Percentiles rank a stretch among this genome's conserved stretches.
Evolutionary conservation across 768 basidiomycete genomes (phyloP).

Genomic region (Trametes cubensis): DNA sequence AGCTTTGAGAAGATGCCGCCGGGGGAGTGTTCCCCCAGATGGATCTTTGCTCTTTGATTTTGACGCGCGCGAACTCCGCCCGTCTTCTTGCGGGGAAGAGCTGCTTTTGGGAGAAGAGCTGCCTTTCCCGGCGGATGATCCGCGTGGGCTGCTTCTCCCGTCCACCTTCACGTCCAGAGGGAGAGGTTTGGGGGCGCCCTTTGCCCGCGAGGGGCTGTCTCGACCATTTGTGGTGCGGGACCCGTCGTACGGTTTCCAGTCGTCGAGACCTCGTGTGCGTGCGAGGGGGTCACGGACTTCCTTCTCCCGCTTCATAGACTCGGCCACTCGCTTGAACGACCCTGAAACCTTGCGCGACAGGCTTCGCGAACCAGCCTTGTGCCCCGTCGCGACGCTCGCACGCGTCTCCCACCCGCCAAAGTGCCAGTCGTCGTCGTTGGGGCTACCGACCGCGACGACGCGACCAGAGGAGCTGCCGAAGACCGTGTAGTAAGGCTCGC

Average conservation of each 20-base stretch:
- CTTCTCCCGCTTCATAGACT: constrained; percentile 21
- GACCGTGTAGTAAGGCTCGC: constrained; percentile 58
- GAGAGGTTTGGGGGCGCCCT: constrained; percentile 1
- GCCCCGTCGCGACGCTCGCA: background rate
- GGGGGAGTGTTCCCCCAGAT: constrained; percentile 33
- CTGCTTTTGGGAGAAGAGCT: constrained; percentile 7
- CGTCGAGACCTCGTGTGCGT: constrained; percentile 3
- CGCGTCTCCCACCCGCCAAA: constrained; percentile 22
- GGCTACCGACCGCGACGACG: constrained; percentile 47
- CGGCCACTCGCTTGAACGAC: constrained; percentile 34
- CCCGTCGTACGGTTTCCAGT: constrained; percentile 26
- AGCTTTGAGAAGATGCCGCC: constrained; percentile 62
- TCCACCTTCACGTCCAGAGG: constrained; percentile 9
- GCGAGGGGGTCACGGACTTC: constrained; percentile 11
- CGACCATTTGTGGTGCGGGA: constrained; percentile 1
- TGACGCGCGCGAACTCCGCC: constrained; percentile 17
- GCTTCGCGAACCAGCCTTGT: constrained; percentile 22
- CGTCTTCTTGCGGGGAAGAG: constrained; percentile 16
- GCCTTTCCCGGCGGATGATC: constrained; percentile 9
- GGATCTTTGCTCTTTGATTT: constrained; percentile 26
- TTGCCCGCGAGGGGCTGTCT: constrained; percentile 2
- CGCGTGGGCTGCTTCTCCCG: constrained; percentile 10
- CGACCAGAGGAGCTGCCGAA: constrained; percentile 51
- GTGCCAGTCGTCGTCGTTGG: constrained; percentile 42
- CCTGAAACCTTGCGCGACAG: constrained; percentile 42